These are phyloP conservation scores for Avicennia marina DNA, from an alignment of 257 asterid genomes.

Conservation along the genomic window DNA sequence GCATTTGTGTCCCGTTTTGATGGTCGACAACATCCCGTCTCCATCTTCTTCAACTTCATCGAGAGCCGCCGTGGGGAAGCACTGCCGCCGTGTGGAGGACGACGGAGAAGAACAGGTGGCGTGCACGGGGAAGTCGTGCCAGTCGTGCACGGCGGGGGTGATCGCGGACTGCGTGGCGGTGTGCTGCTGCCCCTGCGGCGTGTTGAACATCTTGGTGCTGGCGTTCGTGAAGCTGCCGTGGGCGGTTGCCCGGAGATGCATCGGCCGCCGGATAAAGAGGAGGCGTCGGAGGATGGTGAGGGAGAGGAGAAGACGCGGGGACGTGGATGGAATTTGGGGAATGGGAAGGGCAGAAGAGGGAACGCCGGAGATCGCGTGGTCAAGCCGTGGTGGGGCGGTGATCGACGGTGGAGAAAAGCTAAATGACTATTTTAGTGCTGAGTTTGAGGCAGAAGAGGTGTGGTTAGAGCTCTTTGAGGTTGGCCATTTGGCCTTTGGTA, in stretches of 20 bases:
- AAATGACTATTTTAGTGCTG: conserved; percentile 48
- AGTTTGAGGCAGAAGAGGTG: conserved; percentile 48
- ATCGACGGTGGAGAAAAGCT: conserved; percentile 30
- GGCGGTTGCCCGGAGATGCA: conserved; percentile 63
- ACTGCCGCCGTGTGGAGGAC: conserved; percentile 29
- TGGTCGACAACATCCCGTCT: conserved; percentile 24
- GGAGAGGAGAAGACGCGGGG: conserved; percentile 24
- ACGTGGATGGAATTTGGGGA: conserved; percentile 35
- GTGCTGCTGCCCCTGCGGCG: conserved; percentile 92
- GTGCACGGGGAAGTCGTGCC: conserved; percentile 71
- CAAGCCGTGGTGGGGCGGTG: too few species aligned
- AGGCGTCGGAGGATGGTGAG: conserved; percentile 22
- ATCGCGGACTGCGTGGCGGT: conserved; percentile 95
- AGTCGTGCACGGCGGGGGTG: conserved; percentile 77
- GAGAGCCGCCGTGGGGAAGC: conserved; percentile 20
- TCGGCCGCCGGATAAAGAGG: conserved; percentile 33
- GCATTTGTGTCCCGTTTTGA: conserved; percentile 7
- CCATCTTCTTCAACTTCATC: conserved; percentile 33
- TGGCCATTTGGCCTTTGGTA: conserved; percentile 86
- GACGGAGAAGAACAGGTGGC: conserved; percentile 38
- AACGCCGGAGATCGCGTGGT: conserved; percentile 19
- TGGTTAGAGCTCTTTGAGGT: conserved; percentile 72
- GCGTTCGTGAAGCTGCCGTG: conserved; percentile 74
- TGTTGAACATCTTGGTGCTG: conserved; percentile 58
- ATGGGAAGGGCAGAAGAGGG: conserved; percentile 21